Evolutionary conservation across 192 early-diverging fungal genomes (phyloP).

Genomic region (Gigaspora rosea): DNA sequence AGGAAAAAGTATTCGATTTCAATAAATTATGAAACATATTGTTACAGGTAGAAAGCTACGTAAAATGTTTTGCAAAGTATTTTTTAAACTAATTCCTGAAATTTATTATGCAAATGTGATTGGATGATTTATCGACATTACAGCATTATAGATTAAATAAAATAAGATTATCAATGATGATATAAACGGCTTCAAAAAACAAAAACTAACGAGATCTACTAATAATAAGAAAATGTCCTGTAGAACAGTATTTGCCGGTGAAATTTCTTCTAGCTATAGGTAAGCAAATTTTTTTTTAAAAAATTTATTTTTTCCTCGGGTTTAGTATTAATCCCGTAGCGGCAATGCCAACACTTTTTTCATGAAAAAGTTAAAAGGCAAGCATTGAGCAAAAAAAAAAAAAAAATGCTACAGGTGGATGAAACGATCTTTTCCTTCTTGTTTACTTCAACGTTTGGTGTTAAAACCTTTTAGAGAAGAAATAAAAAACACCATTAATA

Average conservation of each 20-base stretch:
- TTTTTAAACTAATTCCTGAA: no score
- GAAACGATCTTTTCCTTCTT: not conserved
- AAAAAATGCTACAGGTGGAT: not conserved
- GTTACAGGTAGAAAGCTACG: no score
- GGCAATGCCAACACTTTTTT: not conserved
- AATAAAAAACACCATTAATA: constrained; percentile 64
- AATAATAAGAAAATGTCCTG: constrained; percentile 1
- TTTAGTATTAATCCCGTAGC: not conserved
- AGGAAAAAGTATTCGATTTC: no score
- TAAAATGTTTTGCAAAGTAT: no score
- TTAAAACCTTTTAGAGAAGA: constrained; percentile 48
- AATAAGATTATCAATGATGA: no score
- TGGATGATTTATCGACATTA: no score
- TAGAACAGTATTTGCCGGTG: constrained; percentile 1
- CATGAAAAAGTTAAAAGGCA: not conserved
- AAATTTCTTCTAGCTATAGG: constrained; percentile 13
- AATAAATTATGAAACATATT: no score
- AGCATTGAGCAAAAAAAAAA: constrained; percentile 1
- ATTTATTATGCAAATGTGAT: no score
- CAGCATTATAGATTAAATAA: no score
- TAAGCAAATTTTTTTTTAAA: not conserved
- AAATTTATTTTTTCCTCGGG: not conserved
- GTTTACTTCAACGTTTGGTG: constrained; percentile 5
- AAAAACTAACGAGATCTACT: no score
- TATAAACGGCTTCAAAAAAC: no score